Conservation (phyloP, 2,329 filamentous ascomycete species). For the Aotearoamyces nothofagi region DNA sequence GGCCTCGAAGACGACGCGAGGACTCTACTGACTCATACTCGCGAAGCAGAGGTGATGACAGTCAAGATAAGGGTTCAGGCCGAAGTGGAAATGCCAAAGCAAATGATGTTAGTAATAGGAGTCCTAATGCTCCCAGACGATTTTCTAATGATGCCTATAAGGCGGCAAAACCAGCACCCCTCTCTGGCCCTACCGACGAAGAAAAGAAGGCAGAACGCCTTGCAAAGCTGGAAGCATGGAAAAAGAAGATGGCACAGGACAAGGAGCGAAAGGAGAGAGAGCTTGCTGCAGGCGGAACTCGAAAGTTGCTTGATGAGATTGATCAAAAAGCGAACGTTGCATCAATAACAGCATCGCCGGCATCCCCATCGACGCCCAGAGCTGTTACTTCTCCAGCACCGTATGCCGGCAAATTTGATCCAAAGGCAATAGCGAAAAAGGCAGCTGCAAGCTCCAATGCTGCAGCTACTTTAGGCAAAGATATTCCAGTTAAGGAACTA, state of each 20-base stretch:
- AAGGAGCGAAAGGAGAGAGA: conserved; percentile 59
- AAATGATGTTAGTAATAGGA: conserved; percentile 36
- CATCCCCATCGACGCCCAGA: conserved; percentile 31
- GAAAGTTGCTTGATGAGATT: conserved; percentile 57
- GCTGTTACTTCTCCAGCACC: conserved; percentile 36
- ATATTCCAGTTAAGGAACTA: conserved; percentile 32
- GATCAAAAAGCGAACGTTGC: conserved; percentile 46
- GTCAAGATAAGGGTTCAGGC: conserved; percentile 34
- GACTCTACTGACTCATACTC: conserved; percentile 56
- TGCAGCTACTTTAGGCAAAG: conserved; percentile 37
- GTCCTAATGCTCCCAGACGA: not conserved
- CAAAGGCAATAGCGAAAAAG: conserved; percentile 75
- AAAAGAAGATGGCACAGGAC: conserved; percentile 67
- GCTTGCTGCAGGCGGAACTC: conserved; percentile 46
- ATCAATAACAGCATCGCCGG: conserved; percentile 29
- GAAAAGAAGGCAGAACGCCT: conserved; percentile 69
- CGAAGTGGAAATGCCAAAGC: conserved; percentile 33
- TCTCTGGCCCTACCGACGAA: conserved; percentile 43
- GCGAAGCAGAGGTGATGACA: conserved; percentile 51
- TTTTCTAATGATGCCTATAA: conserved; percentile 19
- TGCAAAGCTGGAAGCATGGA: conserved; percentile 80
- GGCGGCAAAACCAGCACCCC: conserved; percentile 35
- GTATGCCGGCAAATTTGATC: conserved; percentile 71
- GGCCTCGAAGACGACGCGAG: conserved; percentile 46
- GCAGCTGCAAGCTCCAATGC: conserved; percentile 42